A percentile compares a stretch with the other conserved stretches of the same genome.
Conservation (phyloP, 148 eudicot species). For the Persicaria tinctoria region DNA sequence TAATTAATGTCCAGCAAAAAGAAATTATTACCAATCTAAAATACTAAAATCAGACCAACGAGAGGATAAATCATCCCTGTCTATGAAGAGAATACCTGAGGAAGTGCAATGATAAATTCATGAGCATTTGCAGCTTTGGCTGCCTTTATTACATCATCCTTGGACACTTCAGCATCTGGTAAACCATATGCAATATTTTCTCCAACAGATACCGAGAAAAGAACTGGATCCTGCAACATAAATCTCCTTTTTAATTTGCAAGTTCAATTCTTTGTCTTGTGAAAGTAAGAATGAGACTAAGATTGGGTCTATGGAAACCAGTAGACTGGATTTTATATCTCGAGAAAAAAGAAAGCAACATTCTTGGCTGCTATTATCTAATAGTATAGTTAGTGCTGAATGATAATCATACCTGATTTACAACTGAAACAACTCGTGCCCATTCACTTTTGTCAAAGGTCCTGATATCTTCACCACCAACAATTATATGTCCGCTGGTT, state of each 20-base stretch:
- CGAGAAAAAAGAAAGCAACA: not conserved
- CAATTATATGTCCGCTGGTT: conserved; percentile 71
- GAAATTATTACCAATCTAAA: not conserved
- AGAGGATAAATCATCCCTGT: not conserved
- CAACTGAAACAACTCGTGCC: conserved; percentile 88
- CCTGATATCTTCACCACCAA: conserved; percentile 90
- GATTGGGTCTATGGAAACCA: not conserved
- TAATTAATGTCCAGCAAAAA: not conserved
- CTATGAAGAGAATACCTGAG: conserved; percentile 48
- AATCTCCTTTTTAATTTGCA: not conserved
- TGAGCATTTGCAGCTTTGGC: conserved; percentile 99
- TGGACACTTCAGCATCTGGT: conserved; percentile 80
- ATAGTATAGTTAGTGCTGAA: not conserved
- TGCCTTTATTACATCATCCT: conserved; percentile 85
- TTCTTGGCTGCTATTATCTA: not conserved
- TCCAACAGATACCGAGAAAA: conserved; percentile 90
- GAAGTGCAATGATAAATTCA: conserved; percentile 88
- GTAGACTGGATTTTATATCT: not conserved
- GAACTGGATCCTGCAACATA: conserved; percentile 73
- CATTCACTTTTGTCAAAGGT: conserved; percentile 96
- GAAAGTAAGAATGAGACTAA: not conserved
- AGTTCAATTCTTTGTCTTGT: not conserved
- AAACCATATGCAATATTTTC: conserved; percentile 98
- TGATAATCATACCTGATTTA: conserved; percentile 59
- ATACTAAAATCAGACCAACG: not conserved